Base-by-base conservation (phyloP, 2,329 filamentous ascomycete genomes). In the Pochonia chlamydosporia region DNA sequence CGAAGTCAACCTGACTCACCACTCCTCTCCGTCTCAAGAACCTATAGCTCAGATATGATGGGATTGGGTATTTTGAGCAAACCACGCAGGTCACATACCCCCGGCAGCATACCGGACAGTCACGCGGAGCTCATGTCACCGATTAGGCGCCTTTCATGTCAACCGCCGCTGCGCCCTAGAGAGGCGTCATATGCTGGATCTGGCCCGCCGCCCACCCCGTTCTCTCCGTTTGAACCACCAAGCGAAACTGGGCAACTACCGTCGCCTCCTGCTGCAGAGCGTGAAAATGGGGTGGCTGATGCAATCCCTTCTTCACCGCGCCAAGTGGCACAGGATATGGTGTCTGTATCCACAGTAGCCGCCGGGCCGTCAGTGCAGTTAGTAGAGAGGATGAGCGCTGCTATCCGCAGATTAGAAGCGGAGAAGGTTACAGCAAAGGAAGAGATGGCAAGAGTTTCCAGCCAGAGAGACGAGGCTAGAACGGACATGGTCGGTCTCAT, bases 361-460 rank as follows among this genome's bases (percentile, higher is more conserved):
- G 91, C 92, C 0, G 93, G 93, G 0, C 93, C 93, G 0, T 92
- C 87, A 0, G 92, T 99, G 1, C 92, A 97, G 67, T 79, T 99
- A 1, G 91, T 99, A 14, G 93, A 97, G 68, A 82, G 92, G 45
- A 95, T 99, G 89, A 95, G 88, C 60, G 89, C 91, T 3, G 89
- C 90, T 0, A 91, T 99, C 39, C 86, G 93, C 9, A 82, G 92
- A 5, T 74, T 99, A 0, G 93, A 99, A 63, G 89, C 83, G 42
- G 93, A 99, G 63, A 95, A 95, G 62, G 88, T 93, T 2, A 87
- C 85, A 1, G 84, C 85, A 13, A 89, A 87, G 59, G 93, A 99
- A 62, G 93, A 99, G 64, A 75, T 96, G 54, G 74, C 78, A 0
- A 77, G 92, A 7, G 78, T 99, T 16, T 82, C 83, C 5, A 75